Evolutionary conservation across 1,284 basidiomycete species (phyloP).

Genomic region (Cryptococcus jaspeensis): DNA sequence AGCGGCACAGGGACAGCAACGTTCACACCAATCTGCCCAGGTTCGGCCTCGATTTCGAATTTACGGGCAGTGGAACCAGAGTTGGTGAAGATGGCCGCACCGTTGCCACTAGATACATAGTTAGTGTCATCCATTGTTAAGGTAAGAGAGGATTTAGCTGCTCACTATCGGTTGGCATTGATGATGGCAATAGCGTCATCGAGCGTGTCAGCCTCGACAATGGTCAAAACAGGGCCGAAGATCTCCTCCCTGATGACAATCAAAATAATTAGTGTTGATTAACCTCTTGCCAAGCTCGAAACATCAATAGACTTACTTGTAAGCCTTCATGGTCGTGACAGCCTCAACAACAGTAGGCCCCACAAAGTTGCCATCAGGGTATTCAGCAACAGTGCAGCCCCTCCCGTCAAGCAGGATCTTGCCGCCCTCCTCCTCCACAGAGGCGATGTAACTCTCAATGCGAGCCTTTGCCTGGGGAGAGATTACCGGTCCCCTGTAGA

Average conservation of each 20-base stretch:
- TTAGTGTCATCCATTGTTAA: background rate
- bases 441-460: conserved; percentile 73
- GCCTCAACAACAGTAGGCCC: conserved; percentile 90
- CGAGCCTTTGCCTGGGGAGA: conserved; percentile 81
- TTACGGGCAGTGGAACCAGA: conserved; percentile 93
- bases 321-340: conserved; percentile 78
- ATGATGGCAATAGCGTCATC: conserved; percentile 89
- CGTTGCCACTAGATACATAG: conserved; percentile 62
- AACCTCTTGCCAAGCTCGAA: background rate
- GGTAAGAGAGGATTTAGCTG: too few relatives aligned
- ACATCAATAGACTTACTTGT: conserved; percentile 63
- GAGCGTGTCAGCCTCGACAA: conserved; percentile 77
- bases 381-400: conserved; percentile 65
- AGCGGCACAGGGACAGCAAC: conserved; percentile 81
- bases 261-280: too few relatives aligned
- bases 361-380: conserved; percentile 91
- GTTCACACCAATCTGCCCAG: conserved; percentile 93
- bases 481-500: conserved; percentile 81
- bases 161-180: conserved; percentile 77
- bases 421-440: conserved; percentile 81
- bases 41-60: conserved; percentile 85
- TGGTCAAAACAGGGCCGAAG: conserved; percentile 85
- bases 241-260: conserved; percentile 97
- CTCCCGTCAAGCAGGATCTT: conserved; percentile 86
- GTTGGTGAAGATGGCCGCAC: conserved; percentile 95